Percentiles rank a stretch among this genome's conserved stretches.
Evolutionary conservation across 2,329 filamentous ascomycete genomes (phyloP).

Genomic region (Dothideomycetidae sp.): DNA sequence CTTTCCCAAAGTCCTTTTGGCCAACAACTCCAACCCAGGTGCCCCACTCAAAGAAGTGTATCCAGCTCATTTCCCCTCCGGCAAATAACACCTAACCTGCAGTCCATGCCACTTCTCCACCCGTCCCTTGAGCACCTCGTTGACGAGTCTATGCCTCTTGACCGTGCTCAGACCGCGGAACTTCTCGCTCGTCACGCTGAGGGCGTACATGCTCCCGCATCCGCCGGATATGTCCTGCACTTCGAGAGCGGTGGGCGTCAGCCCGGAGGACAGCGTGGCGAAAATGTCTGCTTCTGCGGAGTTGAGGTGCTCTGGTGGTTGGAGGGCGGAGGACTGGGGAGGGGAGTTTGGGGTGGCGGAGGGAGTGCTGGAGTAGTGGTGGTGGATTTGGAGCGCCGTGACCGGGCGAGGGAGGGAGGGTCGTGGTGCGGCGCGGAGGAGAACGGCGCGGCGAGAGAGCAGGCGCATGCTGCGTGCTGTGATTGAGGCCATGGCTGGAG

Average conservation of each 20-base stretch:
- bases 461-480: constrained; percentile 1
- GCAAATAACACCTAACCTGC: constrained; percentile 52
- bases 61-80: constrained; percentile 34
- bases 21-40: neutral
- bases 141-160: constrained; percentile 73
- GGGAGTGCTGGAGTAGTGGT: neutral
- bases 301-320: constrained; percentile 4
- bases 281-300: constrained; percentile 3
- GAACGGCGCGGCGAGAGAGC: constrained; percentile 1
- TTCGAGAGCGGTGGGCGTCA: constrained; percentile 23
- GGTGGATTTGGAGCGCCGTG: neutral
- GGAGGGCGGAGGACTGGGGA: neutral
- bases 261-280: constrained; percentile 1
- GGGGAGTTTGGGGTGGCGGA: neutral
- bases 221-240: constrained; percentile 73
- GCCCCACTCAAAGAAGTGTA: neutral
- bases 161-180: constrained; percentile 60
- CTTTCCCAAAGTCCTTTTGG: no score
- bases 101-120: constrained; percentile 74
- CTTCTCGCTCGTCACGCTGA: constrained; percentile 57
- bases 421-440: neutral
- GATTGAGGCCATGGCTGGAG: neutral
- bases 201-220: constrained; percentile 77
- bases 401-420: neutral
- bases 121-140: constrained; percentile 56